Evolutionary conservation across 495 filamentous ascomycete species (phyloP).

Genomic region (Podospora pseudopauciseta): DNA sequence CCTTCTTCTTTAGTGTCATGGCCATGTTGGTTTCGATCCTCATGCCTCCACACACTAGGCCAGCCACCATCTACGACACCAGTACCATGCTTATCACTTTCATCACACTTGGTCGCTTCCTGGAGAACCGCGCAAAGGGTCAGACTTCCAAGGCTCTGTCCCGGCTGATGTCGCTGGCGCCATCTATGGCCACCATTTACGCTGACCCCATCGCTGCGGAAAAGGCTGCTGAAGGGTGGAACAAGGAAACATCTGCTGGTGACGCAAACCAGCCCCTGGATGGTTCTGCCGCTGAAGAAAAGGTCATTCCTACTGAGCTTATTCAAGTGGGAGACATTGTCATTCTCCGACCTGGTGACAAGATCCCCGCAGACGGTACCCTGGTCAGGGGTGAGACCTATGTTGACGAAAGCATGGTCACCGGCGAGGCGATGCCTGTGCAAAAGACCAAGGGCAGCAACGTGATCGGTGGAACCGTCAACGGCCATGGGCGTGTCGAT

Average conservation of each 20-base stretch:
- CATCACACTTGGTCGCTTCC: slow-evolving; percentile 82
- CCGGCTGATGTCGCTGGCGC: slow-evolving; percentile 90
- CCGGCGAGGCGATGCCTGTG: slow-evolving; percentile 91
- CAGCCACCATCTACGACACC: slow-evolving; percentile 90
- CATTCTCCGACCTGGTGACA: slow-evolving; percentile 88
- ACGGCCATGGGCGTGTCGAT: slow-evolving; percentile 85
- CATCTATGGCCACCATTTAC: slow-evolving; percentile 96
- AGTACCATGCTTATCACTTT: slow-evolving; percentile 99
- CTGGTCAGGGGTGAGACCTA: slow-evolving; percentile 88
- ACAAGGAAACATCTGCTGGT: slow-evolving; percentile 31
- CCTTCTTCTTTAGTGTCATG: slow-evolving; percentile 92
- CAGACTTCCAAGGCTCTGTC: slow-evolving; percentile 94
- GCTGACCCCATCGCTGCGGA: slow-evolving; percentile 93
- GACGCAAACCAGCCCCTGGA: slow-evolving; percentile 46
- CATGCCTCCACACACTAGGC: slow-evolving; percentile 64
- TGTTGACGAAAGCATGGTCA: slow-evolving; percentile 98
- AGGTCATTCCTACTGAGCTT: slow-evolving; percentile 84
- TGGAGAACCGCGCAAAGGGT: slow-evolving; percentile 95
- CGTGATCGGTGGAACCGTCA: slow-evolving; percentile 94
- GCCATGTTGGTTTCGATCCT: slow-evolving; percentile 81
- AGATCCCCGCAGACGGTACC: slow-evolving; percentile 89
- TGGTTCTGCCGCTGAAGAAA: slow-evolving; percentile 68
- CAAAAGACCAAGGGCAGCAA: slow-evolving; percentile 75
- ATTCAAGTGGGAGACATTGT: slow-evolving; percentile 94
- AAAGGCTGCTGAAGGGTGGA: slow-evolving; percentile 81